Evolutionary conservation across 148 eudicot genomes (phyloP), one percentile per base, ranked within the genome.

Genomic region (Rhododendron ferrugineum): DNA sequence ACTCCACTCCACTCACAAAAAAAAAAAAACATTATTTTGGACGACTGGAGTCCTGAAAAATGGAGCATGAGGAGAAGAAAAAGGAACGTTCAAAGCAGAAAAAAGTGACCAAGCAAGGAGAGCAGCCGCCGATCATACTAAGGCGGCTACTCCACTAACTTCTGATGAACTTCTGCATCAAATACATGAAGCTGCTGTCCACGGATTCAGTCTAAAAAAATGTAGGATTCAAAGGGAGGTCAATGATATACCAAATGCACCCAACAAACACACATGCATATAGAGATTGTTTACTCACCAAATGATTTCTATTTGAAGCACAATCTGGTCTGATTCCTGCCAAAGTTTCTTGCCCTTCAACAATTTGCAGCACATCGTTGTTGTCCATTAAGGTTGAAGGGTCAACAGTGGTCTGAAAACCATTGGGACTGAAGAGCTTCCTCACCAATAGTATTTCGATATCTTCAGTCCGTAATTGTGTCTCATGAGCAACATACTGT

Each of bases 401-500:
- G 47, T 77, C 82, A 46, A 62, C 36, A 49, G 36, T 26, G 58
- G 64, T 13, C 80, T 83, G 81, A n/a, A 62, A 32, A 76, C 77
- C n/a, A 15, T 46, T 30, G 32, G 84, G 40, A 56, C 40, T 40
- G 23, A 36, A 60, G 46, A 30, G n/a, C 73, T 87, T 86, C 73
- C 76, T 84, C 86, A 76, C 74, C 49, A 74, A 68, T 42, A 86
- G 47, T 75, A 80, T 56, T 58, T 89, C 89, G 75, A 82, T 82
- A 82, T 89, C 87, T 40, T 80, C 87, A 6, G 80, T 56, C 50
- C 36, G 68, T 0, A 84, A 58, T 62, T 84, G 49, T 46, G 70
- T 82, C 83, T 86, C 83, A 40, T 68, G 81, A 83, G 88, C 90
- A 62, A 83, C 82, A 52, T 78, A 84, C 91, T 90, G 86, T 79